Percentiles rank a stretch among this genome's conserved stretches.
These are phyloP conservation scores for Wallacemonas sp. DNA, from an alignment of 208 protist species.

Conservation along the genomic window DNA sequence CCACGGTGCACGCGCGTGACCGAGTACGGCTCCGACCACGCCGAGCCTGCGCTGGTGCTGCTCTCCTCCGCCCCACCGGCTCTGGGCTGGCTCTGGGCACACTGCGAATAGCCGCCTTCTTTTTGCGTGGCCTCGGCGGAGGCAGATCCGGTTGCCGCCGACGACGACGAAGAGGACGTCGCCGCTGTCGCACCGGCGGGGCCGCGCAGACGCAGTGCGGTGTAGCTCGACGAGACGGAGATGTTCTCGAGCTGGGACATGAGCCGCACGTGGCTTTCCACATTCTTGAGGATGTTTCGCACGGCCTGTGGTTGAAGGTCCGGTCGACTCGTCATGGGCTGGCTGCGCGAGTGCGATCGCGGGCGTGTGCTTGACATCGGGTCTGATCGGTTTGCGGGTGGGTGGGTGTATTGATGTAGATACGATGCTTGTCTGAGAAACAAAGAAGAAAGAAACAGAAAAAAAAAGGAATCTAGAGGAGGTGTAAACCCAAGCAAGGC, in stretches of 20 bases:
- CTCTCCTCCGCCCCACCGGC: background rate
- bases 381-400: background rate
- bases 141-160: background rate
- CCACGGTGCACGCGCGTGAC: slow-evolving; percentile 83
- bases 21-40: slow-evolving; percentile 65
- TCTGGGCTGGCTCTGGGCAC: slow-evolving; percentile 21
- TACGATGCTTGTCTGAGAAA: slow-evolving; percentile 14
- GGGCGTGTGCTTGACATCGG: slow-evolving; percentile 6
- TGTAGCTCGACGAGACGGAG: slow-evolving; percentile 73
- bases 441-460: slow-evolving; percentile 9
- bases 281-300: slow-evolving; percentile 80
- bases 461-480: slow-evolving; percentile 8
- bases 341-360: slow-evolving; percentile 18
- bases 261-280: slow-evolving; percentile 82
- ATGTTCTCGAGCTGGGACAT: slow-evolving; percentile 79
- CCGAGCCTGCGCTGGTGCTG: slow-evolving; percentile 19
- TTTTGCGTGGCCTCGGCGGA: background rate
- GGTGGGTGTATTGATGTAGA: background rate
- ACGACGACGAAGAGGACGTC: background rate
- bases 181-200: slow-evolving; percentile 16
- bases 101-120: slow-evolving; percentile 12
- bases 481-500: background rate
- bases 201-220: slow-evolving; percentile 57
- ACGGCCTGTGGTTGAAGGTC: slow-evolving; percentile 23
- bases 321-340: slow-evolving; percentile 20